These are phyloP conservation scores for Penicillium manginii DNA, from an alignment of 495 filamentous ascomycete species.

Conservation along the genomic window DNA sequence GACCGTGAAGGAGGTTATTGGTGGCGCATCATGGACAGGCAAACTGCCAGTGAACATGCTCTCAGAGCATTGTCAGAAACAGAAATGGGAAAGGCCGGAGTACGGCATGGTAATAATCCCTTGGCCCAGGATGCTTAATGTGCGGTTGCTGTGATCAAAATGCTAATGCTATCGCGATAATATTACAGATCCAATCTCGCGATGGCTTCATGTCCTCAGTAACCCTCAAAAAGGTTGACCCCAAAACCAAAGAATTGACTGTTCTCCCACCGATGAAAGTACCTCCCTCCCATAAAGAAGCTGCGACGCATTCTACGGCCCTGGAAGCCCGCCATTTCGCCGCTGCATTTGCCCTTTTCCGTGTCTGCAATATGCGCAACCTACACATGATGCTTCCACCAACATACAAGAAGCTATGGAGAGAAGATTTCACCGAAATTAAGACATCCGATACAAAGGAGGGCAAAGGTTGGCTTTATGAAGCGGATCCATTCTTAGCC, in stretches of 20 bases:
- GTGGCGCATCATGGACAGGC: constrained; percentile 95
- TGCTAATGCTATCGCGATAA: constrained; percentile 6
- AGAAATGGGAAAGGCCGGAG: constrained; percentile 93
- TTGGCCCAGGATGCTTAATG: neutral
- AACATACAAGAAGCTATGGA: constrained; percentile 84
- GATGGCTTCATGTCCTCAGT: constrained; percentile 79
- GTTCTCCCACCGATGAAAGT: constrained; percentile 78
- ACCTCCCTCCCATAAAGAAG: constrained; percentile 71
- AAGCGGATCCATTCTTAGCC: constrained; percentile 88
- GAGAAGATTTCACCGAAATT: constrained; percentile 75
- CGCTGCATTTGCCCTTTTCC: constrained; percentile 86
- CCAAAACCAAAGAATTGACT: constrained; percentile 77
- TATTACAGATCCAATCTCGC: constrained; percentile 47
- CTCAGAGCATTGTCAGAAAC: constrained; percentile 91
- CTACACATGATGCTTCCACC: constrained; percentile 94
- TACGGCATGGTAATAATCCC: constrained; percentile 69
- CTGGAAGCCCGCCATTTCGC: constrained; percentile 92
- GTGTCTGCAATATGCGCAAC: constrained; percentile 92
- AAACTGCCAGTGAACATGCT: constrained; percentile 93
- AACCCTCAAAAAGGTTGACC: constrained; percentile 74
- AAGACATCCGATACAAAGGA: constrained; percentile 76
- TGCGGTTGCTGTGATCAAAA: neutral
- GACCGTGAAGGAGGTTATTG: constrained; percentile 84
- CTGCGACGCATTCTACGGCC: constrained; percentile 69
- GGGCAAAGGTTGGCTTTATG: constrained; percentile 89